phyloP scores from a whole-genome alignment of 331 rosid genomes.

The Quercus tomentella region DNA sequence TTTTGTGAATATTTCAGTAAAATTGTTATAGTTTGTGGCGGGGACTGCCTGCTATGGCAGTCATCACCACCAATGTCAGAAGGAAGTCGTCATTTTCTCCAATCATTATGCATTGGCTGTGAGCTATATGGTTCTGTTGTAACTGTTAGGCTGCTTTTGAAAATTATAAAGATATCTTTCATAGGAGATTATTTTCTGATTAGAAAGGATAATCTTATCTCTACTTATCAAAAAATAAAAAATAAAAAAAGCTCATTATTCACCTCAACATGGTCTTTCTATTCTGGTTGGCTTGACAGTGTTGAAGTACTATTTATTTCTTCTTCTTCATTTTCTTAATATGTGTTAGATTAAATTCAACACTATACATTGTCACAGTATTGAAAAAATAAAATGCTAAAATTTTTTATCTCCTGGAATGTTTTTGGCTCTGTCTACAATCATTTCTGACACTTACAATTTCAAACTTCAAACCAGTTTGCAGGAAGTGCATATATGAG shows the following conservation, averaged over 20 bases:
- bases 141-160: background rate
- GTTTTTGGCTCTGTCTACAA: background rate
- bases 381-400: background rate
- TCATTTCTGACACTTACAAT: conserved; percentile 22
- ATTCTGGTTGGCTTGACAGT: background rate
- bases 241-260: background rate
- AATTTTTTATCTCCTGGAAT: background rate
- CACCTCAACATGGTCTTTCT: background rate
- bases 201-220: background rate
- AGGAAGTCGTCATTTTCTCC: background rate
- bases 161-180: background rate
- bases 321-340: background rate
- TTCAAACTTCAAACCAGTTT: conserved; percentile 56
- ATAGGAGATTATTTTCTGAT: background rate
- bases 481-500: conserved; percentile 86
- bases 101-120: background rate
- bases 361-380: background rate
- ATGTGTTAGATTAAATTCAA: background rate
- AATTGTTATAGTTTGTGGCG: background rate
- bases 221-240: background rate
- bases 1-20: background rate
- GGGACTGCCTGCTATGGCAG: background rate
- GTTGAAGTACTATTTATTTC: background rate
- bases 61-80: background rate
- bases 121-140: background rate